Percentiles rank a stretch among this genome's conserved stretches.
Conservation (phyloP, 345 rosid genomes). For the Gossypioides kirkii region DNA sequence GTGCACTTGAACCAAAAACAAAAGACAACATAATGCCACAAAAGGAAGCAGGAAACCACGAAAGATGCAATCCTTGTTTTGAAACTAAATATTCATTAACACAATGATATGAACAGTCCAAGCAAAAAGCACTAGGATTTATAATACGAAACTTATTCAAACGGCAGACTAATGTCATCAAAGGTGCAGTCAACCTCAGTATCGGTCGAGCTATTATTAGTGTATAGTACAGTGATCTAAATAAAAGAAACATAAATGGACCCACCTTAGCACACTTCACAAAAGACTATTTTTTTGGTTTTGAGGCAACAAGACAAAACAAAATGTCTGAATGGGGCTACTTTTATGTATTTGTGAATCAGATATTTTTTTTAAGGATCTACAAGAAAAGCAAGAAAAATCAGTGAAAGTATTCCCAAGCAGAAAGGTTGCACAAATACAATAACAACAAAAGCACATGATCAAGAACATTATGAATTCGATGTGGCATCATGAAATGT, state of each 20-base stretch:
- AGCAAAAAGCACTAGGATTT: neutral
- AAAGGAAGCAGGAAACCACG: neutral
- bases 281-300: neutral
- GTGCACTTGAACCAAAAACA: neutral
- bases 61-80: neutral
- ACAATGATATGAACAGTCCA: neutral
- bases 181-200: neutral
- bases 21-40: slow-evolving; percentile 2
- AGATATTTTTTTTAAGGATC: neutral
- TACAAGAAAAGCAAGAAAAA: neutral
- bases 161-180: neutral
- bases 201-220: neutral
- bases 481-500: neutral
- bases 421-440: neutral
- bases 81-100: neutral
- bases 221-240: neutral
- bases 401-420: neutral
- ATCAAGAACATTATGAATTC: neutral
- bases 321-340: neutral
- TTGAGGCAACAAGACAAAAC: neutral
- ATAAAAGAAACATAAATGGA: neutral
- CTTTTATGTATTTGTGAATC: too few species aligned
- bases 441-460: neutral
- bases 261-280: neutral
- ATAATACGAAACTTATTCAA: neutral